phyloP scores from a whole-genome alignment of 1,284 basidiomycete species.

The Stygiomarasmius scandens region DNA sequence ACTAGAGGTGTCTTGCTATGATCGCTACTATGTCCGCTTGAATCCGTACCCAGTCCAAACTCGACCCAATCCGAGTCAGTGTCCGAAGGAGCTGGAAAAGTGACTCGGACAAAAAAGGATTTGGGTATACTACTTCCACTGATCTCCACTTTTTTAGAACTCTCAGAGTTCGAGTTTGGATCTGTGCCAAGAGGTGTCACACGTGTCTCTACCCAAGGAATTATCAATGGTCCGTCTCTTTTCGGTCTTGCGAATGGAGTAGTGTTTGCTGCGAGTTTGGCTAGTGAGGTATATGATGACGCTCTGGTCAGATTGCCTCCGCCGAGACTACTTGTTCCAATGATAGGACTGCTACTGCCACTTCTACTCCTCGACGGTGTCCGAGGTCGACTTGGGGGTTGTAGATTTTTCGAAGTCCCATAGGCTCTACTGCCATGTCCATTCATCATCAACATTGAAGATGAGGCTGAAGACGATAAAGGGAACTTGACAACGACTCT shows the following conservation, averaged over 20 bases:
- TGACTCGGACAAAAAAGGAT: constrained; percentile 62
- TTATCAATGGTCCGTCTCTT: constrained; percentile 60
- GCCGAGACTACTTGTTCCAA: constrained; percentile 8
- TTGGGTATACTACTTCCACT: constrained; percentile 26
- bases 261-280: constrained; percentile 19
- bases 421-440: not conserved
- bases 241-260: constrained; percentile 36
- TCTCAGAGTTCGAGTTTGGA: constrained; percentile 14
- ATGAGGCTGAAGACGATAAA: not conserved
- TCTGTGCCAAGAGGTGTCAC: constrained; percentile 53
- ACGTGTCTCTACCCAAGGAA: constrained; percentile 57
- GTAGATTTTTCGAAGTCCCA: not conserved
- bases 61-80: constrained; percentile 64
- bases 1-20: constrained; percentile 41
- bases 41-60: constrained; percentile 62
- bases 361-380: constrained; percentile 26
- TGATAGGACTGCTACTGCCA: constrained; percentile 26
- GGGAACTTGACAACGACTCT: constrained; percentile 44
- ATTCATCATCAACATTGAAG: not conserved
- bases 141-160: not conserved
- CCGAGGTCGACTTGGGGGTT: constrained; percentile 20
- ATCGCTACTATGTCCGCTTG: constrained; percentile 6
- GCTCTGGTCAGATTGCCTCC: constrained; percentile 24
- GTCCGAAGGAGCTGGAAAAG: constrained; percentile 57
- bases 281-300: constrained; percentile 26